A percentile compares a stretch with the other conserved stretches of the same genome.
Conservation (phyloP, 2,329 filamentous ascomycete species). For the Moelleriella libera region DNA sequence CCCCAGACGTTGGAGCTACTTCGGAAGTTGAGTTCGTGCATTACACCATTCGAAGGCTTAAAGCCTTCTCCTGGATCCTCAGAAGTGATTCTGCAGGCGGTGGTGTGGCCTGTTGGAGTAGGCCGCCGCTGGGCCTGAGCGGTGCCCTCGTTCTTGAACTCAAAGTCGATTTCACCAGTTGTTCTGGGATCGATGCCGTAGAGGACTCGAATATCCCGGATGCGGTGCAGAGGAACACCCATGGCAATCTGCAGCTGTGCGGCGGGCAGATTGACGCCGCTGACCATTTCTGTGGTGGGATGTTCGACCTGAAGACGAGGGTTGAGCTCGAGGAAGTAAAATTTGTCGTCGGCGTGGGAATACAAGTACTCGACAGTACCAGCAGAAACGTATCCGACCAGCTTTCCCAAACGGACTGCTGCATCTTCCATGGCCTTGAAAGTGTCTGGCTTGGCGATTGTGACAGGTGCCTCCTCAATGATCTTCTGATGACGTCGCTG, state of each 20-base stretch:
- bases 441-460: constrained; percentile 76
- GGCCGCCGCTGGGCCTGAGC: constrained; percentile 76
- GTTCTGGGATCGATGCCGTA: constrained; percentile 92
- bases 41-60: constrained; percentile 97
- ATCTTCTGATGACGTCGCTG: constrained; percentile 99
- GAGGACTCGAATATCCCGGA: constrained; percentile 87
- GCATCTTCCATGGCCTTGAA: constrained; percentile 97
- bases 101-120: constrained; percentile 90
- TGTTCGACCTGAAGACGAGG: constrained; percentile 99
- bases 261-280: constrained; percentile 89
- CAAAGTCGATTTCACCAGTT: constrained; percentile 81
- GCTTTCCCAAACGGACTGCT: constrained; percentile 79
- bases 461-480: constrained; percentile 96
- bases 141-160: constrained; percentile 80
- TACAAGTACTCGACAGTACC: constrained; percentile 99
- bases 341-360: constrained; percentile 94
- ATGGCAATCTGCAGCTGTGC: constrained; percentile 98
- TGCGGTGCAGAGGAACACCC: constrained; percentile 90
- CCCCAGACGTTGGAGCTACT: constrained; percentile 99
- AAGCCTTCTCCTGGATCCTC: constrained; percentile 98
- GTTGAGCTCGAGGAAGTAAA: constrained; percentile 98
- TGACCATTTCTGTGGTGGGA: constrained; percentile 98
- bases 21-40: constrained; percentile 98
- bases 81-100: constrained; percentile 96
- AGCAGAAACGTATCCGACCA: constrained; percentile 96